Percentiles rank a stretch among this genome's conserved stretches.
Evolutionary conservation across 257 asterid species (phyloP).

Genomic region (Solanum okadae): DNA sequence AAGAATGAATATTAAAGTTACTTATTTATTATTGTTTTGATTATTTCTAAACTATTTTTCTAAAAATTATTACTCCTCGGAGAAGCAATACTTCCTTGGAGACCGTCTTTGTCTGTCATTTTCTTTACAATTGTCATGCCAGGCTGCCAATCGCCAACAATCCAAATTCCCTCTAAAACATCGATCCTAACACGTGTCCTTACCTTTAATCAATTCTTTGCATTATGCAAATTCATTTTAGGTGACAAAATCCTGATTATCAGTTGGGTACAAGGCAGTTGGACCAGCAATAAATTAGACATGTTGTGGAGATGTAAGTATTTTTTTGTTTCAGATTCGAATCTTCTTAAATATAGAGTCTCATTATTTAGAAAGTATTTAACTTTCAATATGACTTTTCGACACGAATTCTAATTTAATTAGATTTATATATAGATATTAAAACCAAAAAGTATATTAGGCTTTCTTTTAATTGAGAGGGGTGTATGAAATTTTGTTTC

Average conservation of each 20-base stretch:
- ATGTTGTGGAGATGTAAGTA: accelerated
- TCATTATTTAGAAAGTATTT: too few relatives aligned
- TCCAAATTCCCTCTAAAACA: not conserved
- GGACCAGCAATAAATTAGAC: not conserved
- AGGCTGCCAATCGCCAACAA: not conserved
- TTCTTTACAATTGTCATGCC: not conserved
- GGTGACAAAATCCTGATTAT: not conserved
- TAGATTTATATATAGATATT: too few relatives aligned
- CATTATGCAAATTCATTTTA: not conserved
- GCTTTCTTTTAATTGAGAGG: not conserved
- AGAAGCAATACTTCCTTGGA: not conserved
- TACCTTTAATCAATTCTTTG: not conserved
- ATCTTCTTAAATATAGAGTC: too few relatives aligned
- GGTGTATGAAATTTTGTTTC: too few relatives aligned
- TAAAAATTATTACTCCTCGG: too few relatives aligned
- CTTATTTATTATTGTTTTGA: too few relatives aligned
- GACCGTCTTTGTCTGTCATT: not conserved
- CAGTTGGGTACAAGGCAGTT: not conserved
- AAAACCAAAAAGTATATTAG: too few relatives aligned
- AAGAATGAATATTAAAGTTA: too few relatives aligned
- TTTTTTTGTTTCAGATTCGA: accelerated
- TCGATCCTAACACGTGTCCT: not conserved
- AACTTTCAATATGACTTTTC: too few relatives aligned
- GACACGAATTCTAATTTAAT: too few relatives aligned
- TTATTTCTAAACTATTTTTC: too few relatives aligned